Evolutionary conservation across 2,329 filamentous ascomycete species (phyloP).

Genomic region (Talaromyces sp.): DNA sequence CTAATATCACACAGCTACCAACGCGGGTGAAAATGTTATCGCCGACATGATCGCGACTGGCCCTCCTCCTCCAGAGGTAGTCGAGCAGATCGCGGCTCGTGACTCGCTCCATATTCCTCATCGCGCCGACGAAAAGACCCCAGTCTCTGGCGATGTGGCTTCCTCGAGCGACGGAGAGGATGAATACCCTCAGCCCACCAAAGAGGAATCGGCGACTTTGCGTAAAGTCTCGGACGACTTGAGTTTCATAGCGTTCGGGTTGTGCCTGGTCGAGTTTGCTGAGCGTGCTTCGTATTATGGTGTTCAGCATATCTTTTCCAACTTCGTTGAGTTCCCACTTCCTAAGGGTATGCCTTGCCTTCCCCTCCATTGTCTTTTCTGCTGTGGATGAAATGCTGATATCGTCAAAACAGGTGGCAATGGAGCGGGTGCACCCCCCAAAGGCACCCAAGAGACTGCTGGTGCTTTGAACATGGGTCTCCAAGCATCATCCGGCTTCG

Average conservation of each 20-base stretch:
- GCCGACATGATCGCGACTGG: slow-evolving; percentile 12
- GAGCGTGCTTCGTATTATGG: slow-evolving; percentile 59
- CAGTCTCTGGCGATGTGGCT: not conserved
- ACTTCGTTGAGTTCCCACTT: slow-evolving; percentile 58
- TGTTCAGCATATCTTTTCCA: slow-evolving; percentile 51
- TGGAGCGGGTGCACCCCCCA: slow-evolving; percentile 34
- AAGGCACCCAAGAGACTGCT: slow-evolving; percentile 42
- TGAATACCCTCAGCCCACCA: slow-evolving; percentile 39
- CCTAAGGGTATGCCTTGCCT: slow-evolving; percentile 38
- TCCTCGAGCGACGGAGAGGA: slow-evolving; percentile 11
- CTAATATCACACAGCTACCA: slow-evolving; percentile 5
- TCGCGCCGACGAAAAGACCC: not conserved
- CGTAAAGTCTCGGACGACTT: slow-evolving; percentile 52
- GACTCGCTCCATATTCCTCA: slow-evolving; percentile 10
- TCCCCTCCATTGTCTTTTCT: not conserved
- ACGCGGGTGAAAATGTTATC: slow-evolving; percentile 7
- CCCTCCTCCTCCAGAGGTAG: slow-evolving; percentile 9
- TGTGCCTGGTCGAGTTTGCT: slow-evolving; percentile 53
- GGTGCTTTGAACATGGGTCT: slow-evolving; percentile 58
- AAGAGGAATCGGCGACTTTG: slow-evolving; percentile 44
- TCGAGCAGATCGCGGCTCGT: slow-evolving; percentile 11
- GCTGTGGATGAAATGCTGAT: not conserved
- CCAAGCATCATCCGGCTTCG: slow-evolving; percentile 49
- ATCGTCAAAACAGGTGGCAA: slow-evolving; percentile 33
- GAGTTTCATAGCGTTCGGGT: slow-evolving; percentile 52